A percentile compares a stretch with the other conserved stretches of the same genome.
These are phyloP conservation scores for Kwoniella sp. DNA, from an alignment of 768 basidiomycete genomes.

Conservation along the genomic window DNA sequence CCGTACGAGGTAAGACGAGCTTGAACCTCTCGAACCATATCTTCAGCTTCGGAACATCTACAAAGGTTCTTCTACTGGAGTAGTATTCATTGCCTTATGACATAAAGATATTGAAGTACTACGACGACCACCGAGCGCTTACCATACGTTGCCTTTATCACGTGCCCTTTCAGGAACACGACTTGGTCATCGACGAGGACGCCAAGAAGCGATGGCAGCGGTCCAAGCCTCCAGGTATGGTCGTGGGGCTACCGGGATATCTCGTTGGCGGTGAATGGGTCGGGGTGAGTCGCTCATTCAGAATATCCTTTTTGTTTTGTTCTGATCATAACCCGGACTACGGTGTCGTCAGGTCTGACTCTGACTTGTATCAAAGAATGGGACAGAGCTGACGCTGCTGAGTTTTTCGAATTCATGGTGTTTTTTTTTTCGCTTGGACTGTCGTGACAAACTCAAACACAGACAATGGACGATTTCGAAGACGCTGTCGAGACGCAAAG, in stretches of 20 bases:
- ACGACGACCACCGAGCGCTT: too few relatives aligned
- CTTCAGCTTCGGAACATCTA: too few relatives aligned
- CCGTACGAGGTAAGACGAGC: slow-evolving; percentile 38
- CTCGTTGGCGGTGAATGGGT: slow-evolving; percentile 53
- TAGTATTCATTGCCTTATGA: too few relatives aligned
- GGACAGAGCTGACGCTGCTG: too few relatives aligned
- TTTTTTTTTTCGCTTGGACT: not conserved
- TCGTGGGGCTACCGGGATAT: slow-evolving; percentile 49
- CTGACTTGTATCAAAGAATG: too few relatives aligned
- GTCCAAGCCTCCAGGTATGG: slow-evolving; percentile 44
- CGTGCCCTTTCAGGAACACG: slow-evolving; percentile 38
- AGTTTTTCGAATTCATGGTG: not conserved
- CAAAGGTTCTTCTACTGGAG: too few relatives aligned
- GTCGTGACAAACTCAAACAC: too few relatives aligned
- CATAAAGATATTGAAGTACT: too few relatives aligned
- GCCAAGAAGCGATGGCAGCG: slow-evolving; percentile 52
- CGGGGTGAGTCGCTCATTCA: slow-evolving; percentile 40
- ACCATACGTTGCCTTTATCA: not conserved
- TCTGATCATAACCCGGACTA: not conserved
- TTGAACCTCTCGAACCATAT: not conserved
- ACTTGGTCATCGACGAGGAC: slow-evolving; percentile 46
- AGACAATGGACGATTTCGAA: slow-evolving; percentile 55
- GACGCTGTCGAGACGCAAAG: slow-evolving; percentile 45
- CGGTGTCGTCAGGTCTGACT: too few relatives aligned
- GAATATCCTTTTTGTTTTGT: not conserved